Evolutionary conservation across 2,329 filamentous ascomycete species (phyloP), one percentile per base, ranked within the genome.

Genomic region (Claviceps maximensis): DNA sequence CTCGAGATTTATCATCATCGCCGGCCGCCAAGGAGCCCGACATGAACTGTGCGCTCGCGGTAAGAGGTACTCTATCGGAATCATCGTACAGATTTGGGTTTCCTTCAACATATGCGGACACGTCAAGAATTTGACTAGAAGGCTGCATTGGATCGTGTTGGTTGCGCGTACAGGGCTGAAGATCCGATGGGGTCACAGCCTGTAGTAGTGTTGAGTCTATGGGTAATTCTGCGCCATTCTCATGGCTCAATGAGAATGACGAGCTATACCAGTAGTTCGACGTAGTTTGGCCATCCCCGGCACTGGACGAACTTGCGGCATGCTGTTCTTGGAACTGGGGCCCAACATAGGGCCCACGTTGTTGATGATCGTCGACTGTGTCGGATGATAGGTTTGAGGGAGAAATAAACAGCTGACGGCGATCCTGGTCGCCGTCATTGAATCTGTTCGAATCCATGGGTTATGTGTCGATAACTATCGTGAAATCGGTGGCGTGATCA

Each of bases 41-140:
- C 23, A 79, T 82, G 6, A 79, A 76, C 58, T 79, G 74, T 27
- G 74, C 75, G 44, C 72, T 66, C n/a, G 72, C 70, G 15, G 78
- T 79, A 50, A 84, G 69, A 27, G 81, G 81, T 15, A 78, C 71
- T 42, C 71, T 71, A 62, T 84, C 81, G 7, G 79, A 82, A 56
- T 83, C 77, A 56, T 73, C 73, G 55, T 75, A 65, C 44, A 58
- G 58, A 50, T 60, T 61, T 7, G 61, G 56, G 23, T 59, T 55
- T 53, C 69, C 68, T 55, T 69, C 68, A 36, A 60, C 57, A 47
- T 69, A 71, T 7, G 65, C 62, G 9, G 58, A 56, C 10, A 27
- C 21, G 36, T 64, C 59, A 40, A 67, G 67, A 45, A 61, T 63
- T 51, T 67, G 63, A 54, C 59, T 55, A 46, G 63, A 61, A 57